Base-by-base conservation (phyloP, 495 filamentous ascomycete genomes). In the Penicillium arizonense region DNA sequence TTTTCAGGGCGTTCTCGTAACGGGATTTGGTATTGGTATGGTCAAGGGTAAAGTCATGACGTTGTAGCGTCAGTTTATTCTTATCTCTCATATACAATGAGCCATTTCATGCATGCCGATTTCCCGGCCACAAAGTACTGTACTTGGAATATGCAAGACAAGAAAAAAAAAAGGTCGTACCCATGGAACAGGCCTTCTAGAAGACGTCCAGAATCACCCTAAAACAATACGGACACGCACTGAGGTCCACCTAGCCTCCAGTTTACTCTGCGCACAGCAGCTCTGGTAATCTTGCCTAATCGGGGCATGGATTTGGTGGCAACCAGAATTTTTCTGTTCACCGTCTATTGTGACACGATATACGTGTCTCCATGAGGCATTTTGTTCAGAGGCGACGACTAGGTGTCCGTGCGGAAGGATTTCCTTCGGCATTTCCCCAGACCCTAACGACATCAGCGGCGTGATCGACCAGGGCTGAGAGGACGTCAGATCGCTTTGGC, bases 381-480 rank as follows among this genome's bases (percentile, higher is more conserved):
- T 64, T 67, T 59, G 55, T 47, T 52, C 5, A 30, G 28, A 30
- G 28, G 28, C 28, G 28, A 30, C 28, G 9, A 18, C 18, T 18
- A 7, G 24, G 24, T 26, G 28, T 7, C 28, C 28, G 28, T 30
- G 28, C 28, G 28, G 9, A 30, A 30, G 28, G 28, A 30, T 30
- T 30, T 38, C 45, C 20, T 7, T 7, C 28, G 4, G n/a, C 13
- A 9, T 4, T 34, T 53, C 56, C 46, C 59, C 59, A 58, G 51
- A 59, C 42, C 34, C 34, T 33, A 40, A 35, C 57, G 53, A 59
- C 56, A 59, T 62, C 59, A 65, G 62, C 53, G 62, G 62, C 62
- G 62, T 24, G 50, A 57, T 54, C 50, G 47, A 28, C 57, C 53
- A 56, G 57, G 53, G 54, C 52, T 57, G 45, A 48, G 42, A 43